phyloP scores from a whole-genome alignment of 495 filamentous ascomycete species.

The Penicillium desertorum region DNA sequence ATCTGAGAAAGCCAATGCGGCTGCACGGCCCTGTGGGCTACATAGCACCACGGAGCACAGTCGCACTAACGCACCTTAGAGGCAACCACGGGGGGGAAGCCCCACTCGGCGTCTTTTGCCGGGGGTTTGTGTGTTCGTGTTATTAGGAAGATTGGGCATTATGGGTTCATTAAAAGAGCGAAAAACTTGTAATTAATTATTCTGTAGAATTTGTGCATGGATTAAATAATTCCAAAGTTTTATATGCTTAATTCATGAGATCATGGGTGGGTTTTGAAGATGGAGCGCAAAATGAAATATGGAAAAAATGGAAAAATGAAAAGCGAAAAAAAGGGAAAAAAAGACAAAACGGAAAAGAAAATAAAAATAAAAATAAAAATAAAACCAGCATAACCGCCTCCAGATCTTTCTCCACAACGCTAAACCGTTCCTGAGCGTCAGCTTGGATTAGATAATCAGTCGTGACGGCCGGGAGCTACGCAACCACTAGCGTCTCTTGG shows the following conservation, averaged over 20 bases:
- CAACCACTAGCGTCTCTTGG: constrained; percentile 53
- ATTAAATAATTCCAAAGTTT: neutral
- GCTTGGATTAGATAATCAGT: constrained; percentile 34
- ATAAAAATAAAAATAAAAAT: constrained; percentile 16
- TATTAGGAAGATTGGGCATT: constrained; percentile 1
- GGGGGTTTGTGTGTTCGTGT: constrained; percentile 19
- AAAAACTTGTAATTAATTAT: no score
- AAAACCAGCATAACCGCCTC: constrained; percentile 33
- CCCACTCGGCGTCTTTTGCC: constrained; percentile 26
- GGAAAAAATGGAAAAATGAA: neutral
- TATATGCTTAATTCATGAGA: neutral
- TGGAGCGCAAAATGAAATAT: neutral
- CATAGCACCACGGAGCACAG: constrained; percentile 26
- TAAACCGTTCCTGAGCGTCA: constrained; percentile 41
- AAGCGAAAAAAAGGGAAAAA: neutral
- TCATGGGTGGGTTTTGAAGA: constrained; percentile 2
- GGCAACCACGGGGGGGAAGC: constrained; percentile 29
- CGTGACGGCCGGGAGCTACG: constrained; percentile 45
- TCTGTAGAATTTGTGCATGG: neutral
- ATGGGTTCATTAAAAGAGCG: neutral
- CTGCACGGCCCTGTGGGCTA: constrained; percentile 27
- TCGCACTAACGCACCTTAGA: constrained; percentile 30
- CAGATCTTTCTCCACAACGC: constrained; percentile 43
- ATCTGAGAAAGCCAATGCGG: constrained; percentile 19
- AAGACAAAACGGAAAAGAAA: neutral